Conservation (phyloP, 495 filamentous ascomycete genomes). For the Hypoxylon crocopeplum region DNA sequence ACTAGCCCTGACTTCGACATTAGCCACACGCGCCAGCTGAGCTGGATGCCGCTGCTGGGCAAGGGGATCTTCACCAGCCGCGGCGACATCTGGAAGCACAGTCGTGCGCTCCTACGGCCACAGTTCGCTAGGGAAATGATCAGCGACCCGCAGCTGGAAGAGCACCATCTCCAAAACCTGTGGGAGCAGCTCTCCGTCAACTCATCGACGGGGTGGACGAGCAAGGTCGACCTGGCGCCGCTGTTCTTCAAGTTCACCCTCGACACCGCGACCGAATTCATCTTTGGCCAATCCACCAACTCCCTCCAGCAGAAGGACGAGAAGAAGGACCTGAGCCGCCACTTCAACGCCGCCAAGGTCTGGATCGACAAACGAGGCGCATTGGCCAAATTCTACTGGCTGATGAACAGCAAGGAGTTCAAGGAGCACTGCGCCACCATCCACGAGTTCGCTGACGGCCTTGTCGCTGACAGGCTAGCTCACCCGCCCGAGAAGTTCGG, state of each 20-base stretch:
- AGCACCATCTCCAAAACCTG: conserved; percentile 63
- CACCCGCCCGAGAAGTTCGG: conserved; percentile 3
- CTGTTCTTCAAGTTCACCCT: conserved; percentile 72
- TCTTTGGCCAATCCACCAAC: conserved; percentile 66
- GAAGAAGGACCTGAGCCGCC: conserved; percentile 43
- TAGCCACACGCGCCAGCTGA: conserved; percentile 52
- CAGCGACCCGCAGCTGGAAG: conserved; percentile 64
- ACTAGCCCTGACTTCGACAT: conserved; percentile 67
- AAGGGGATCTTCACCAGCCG: conserved; percentile 75
- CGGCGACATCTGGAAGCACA: conserved; percentile 70
- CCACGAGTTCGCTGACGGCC: conserved; percentile 58
- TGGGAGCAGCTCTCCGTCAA: conserved; percentile 43
- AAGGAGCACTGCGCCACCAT: conserved; percentile 50
- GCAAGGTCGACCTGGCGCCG: conserved; percentile 62
- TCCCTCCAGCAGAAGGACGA: conserved; percentile 38
- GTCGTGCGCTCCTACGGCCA: conserved; percentile 66
- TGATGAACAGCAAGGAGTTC: conserved; percentile 53
- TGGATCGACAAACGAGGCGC: conserved; percentile 53
- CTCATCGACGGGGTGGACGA: conserved; percentile 35
- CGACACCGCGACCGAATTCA: conserved; percentile 74
- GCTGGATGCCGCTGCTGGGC: conserved; percentile 65
- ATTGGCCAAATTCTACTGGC: conserved; percentile 56
- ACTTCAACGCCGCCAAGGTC: conserved; percentile 57
- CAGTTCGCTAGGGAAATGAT: conserved; percentile 68
- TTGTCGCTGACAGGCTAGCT: conserved; percentile 45